Evolutionary conservation across 1,284 basidiomycete species (phyloP).

Genomic region (Rugiboletus extremiorientalis): DNA sequence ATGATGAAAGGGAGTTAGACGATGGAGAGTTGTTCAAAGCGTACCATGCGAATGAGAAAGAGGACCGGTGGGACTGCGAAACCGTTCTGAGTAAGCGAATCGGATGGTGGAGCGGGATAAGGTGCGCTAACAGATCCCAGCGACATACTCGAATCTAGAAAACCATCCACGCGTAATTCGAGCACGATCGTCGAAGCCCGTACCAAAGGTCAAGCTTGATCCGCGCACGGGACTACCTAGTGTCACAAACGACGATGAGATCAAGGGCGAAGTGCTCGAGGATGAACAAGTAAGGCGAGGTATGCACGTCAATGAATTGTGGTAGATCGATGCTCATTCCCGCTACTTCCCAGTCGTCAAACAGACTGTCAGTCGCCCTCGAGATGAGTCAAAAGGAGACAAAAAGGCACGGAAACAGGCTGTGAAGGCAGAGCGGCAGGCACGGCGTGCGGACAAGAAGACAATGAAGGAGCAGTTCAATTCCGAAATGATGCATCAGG

Average conservation of each 20-base stretch:
- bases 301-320: constrained; percentile 4
- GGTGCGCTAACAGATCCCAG: constrained; percentile 44
- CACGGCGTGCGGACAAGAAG: constrained; percentile 82
- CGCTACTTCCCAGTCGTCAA: constrained; percentile 32
- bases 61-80: constrained; percentile 92
- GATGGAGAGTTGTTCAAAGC: constrained; percentile 54
- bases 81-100: constrained; percentile 84
- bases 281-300: constrained; percentile 35
- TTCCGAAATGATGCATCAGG: constrained; percentile 73
- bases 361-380: constrained; percentile 64
- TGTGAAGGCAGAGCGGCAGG: constrained; percentile 79
- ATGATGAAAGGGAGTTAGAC: constrained; percentile 44
- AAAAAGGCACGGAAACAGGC: constrained; percentile 88
- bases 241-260: constrained; percentile 38
- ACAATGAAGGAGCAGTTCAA: constrained; percentile 73
- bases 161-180: constrained; percentile 90
- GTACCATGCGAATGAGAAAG: constrained; percentile 52
- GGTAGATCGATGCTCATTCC: neutral
- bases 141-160: constrained; percentile 93
- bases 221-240: constrained; percentile 74
- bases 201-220: constrained; percentile 70
- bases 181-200: constrained; percentile 52
- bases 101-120: neutral
- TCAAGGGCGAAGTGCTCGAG: constrained; percentile 13
- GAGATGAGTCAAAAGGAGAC: constrained; percentile 83